Base-by-base conservation (phyloP, 2,329 filamentous ascomycete species). In the Exserohilum rostratum region DNA sequence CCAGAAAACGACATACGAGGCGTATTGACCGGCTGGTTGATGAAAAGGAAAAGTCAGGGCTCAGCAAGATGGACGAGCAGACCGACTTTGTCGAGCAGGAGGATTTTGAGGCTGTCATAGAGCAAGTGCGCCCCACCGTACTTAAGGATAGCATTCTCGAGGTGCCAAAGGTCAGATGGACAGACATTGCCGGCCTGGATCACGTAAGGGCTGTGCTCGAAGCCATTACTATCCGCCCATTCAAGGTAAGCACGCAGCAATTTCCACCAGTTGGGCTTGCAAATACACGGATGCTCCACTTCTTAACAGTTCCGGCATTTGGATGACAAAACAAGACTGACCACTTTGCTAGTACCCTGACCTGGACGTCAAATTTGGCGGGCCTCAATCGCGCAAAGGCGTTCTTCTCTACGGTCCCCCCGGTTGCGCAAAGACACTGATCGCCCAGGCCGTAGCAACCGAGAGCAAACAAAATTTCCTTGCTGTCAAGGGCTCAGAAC, bases 381-480 rank as follows among this genome's bases (percentile, higher is more conserved):
- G 68, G 39, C 63, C 68, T 7, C 68, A 70, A 43, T 69, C 88
- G 0, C 88, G 88, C 51, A 96, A 93, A 69, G 92, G 93, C 0
- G 85, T 96, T 13, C 82, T 98, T 6, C 83, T 98, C 2, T 97
- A 96, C 73, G 93, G 93, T 0, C 93, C 93, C 0, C 93, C 93
- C 0, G 93, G 93, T 3, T 97, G 93, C 77, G 96, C 92, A 60
- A 98, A 98, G 77, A 98, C 93, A 0, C 85, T 97, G 72, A 91
- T 87, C 0, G 93, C 93, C 0, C 92, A 96, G 72, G 93, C 93
- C 25, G 85, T 96, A 64, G 93, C 93, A 13, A 96, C 91, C 6
- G 92, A 96, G 73, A 91, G 90, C 27, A 89, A 90, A 3, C 88
- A 96, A 76, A 97, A 97, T 74, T 97, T 97, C 80, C 88, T 97